Evolutionary conservation across 257 asterid genomes (phyloP).

Genomic region (Primulina eburnea): DNA sequence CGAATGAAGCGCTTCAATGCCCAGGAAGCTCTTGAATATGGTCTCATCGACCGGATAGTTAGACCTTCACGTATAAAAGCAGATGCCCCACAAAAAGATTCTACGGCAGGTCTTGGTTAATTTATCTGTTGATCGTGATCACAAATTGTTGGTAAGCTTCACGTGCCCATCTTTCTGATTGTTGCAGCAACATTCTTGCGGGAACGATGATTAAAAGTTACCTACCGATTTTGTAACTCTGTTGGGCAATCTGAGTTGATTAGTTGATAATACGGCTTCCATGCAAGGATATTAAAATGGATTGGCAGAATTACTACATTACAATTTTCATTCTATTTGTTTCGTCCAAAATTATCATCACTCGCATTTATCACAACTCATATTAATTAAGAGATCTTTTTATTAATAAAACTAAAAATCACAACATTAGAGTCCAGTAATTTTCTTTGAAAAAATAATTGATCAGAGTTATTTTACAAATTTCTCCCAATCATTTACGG

Average conservation of each 20-base stretch:
- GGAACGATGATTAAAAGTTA: background rate
- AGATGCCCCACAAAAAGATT: conserved; percentile 43
- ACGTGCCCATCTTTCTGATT: background rate
- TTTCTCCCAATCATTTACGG: too few species aligned
- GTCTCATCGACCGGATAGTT: conserved; percentile 64
- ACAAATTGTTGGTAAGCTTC: background rate
- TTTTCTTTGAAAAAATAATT: too few species aligned
- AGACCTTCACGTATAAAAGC: conserved; percentile 65
- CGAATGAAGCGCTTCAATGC: conserved; percentile 66
- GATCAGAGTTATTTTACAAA: too few species aligned
- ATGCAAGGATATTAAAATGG: too few species aligned
- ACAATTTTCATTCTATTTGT: too few species aligned
- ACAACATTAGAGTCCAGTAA: too few species aligned
- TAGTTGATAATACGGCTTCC: background rate
- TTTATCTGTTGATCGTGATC: background rate
- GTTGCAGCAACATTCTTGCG: background rate
- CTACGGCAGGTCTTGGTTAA: conserved; percentile 67
- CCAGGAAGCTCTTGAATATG: conserved; percentile 85
- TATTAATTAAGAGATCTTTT: too few species aligned
- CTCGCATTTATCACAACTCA: too few species aligned
- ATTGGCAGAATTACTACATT: too few species aligned
- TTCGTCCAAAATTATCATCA: too few species aligned
- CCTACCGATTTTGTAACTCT: background rate
- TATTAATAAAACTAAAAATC: too few species aligned
- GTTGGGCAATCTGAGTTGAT: background rate